Evolutionary conservation across 306 rosid species (phyloP).

Genomic region (Cucumis hystrix): DNA sequence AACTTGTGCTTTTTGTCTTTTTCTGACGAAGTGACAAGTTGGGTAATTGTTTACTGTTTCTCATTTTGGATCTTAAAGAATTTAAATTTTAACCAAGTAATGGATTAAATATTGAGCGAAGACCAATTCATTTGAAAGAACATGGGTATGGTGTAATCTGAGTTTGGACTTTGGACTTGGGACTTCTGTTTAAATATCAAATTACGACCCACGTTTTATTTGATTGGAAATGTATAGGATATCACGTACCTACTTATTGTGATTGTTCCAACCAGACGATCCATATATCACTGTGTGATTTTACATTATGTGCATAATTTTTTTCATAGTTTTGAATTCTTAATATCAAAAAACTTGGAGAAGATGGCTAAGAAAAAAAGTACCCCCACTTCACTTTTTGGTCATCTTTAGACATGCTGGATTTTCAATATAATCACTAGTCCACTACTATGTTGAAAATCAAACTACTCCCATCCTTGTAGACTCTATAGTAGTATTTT

Average conservation of each 20-base stretch:
- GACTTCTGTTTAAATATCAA: neutral
- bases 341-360: neutral
- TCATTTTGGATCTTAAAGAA: neutral
- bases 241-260: neutral
- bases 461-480: too few species aligned
- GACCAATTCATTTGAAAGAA: neutral
- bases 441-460: too few species aligned
- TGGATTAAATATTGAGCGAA: neutral
- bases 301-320: neutral
- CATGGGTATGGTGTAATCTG: neutral
- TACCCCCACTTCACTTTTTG: too few species aligned
- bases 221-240: neutral
- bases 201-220: neutral
- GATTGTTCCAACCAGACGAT: neutral
- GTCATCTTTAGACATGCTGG: too few species aligned
- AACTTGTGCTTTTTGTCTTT: neutral
- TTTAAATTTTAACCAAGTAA: neutral
- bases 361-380: neutral
- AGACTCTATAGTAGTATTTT: too few species aligned
- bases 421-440: too few species aligned
- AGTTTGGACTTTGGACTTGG: neutral
- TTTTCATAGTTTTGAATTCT: neutral
- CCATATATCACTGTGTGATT: neutral
- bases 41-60: slow-evolving; percentile 1
- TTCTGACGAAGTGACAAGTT: neutral